These are phyloP conservation scores for Clavispora santaluciae DNA, from an alignment of 805 yeast species.

Conservation along the genomic window DNA sequence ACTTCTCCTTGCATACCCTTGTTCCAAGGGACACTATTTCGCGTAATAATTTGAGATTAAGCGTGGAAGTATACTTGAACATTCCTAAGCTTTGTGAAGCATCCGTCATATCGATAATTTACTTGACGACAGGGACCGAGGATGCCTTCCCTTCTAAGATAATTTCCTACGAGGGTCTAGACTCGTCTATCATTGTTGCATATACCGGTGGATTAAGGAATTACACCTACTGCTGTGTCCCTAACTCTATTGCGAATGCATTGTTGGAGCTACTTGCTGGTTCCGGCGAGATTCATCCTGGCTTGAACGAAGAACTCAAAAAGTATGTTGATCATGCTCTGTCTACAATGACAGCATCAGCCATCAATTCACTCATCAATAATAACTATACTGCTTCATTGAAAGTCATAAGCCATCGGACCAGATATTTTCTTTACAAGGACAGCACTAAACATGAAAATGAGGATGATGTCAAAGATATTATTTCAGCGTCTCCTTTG, in stretches of 20 bases:
- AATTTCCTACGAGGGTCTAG: constrained; percentile 22
- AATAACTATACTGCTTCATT: constrained; percentile 25
- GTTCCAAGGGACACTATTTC: constrained; percentile 31
- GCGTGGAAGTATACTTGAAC: constrained; percentile 31
- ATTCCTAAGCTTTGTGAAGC: constrained; percentile 19
- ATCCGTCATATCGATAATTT: constrained; percentile 19
- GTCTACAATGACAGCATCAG: constrained; percentile 20
- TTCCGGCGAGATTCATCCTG: constrained; percentile 9
- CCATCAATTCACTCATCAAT: constrained; percentile 26
- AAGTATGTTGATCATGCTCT: constrained; percentile 3
- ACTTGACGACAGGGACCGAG: constrained; percentile 16
- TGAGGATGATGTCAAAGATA: constrained; percentile 2
- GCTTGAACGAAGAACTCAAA: constrained; percentile 11
- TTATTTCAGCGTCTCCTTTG: constrained; percentile 5
- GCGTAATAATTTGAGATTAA: constrained; percentile 29
- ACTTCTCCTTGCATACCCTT: constrained; percentile 29
- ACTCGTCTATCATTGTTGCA: constrained; percentile 28
- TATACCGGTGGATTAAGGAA: constrained; percentile 39
- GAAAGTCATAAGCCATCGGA: constrained; percentile 24
- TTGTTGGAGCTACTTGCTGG: constrained; percentile 21
- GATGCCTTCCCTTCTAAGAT: constrained; percentile 27
- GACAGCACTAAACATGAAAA: constrained; percentile 16
- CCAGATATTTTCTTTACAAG: constrained; percentile 28
- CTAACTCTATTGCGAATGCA: constrained; percentile 20
- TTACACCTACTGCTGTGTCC: constrained; percentile 33